Base-by-base conservation (phyloP, 2,329 filamentous ascomycete genomes). In the Clarireedia monteithiana region DNA sequence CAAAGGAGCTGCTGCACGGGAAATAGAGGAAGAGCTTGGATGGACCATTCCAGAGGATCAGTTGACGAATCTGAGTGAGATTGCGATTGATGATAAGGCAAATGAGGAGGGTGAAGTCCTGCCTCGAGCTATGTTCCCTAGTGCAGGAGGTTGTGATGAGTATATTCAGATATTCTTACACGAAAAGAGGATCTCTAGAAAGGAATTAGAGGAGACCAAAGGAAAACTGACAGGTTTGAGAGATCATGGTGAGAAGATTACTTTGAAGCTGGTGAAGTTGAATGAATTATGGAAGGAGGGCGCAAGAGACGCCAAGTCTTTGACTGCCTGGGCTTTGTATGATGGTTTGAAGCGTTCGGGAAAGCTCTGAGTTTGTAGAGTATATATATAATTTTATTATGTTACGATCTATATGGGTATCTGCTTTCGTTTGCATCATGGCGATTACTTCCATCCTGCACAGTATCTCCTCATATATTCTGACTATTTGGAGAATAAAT, bases 1-100 rank as follows among this genome's bases (percentile, higher is more conserved):
- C 63, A 73, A 74, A 12, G 82, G 82, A 24, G 73, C 74, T 0
- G 82, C 82, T 2, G 82, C 82, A 2, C 75, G 73, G 62, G 82
- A 85, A 71, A 81, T 85, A 9, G 59, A 78, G 58, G 82, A 85
- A 70, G 82, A 85, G 67, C 71, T 83, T 2, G 80, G 78, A 5
- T 64, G 84, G 10, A 72, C 71, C 49, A 82, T 85, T 39, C 67
- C 69, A 3, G 74, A 76, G 48, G 67, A 72, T 7, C 73, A 82
- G 55, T 66, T 85, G 44, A 71, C 66, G 1, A 78, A 76, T 58
- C 64, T 85, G 51, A 82, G 75, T 57, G 76, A 82, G 15, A 62
- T 83, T 50, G 78, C 76, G 1, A 81, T 84, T 39, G 67, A 70
- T 7, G 44, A 24, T 72, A 74, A 50, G 66, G 71, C 4, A 70